phyloP scores from a whole-genome alignment of 225 moss, liverwort and hornwort species.

The Physcomitrellopsis africana region DNA sequence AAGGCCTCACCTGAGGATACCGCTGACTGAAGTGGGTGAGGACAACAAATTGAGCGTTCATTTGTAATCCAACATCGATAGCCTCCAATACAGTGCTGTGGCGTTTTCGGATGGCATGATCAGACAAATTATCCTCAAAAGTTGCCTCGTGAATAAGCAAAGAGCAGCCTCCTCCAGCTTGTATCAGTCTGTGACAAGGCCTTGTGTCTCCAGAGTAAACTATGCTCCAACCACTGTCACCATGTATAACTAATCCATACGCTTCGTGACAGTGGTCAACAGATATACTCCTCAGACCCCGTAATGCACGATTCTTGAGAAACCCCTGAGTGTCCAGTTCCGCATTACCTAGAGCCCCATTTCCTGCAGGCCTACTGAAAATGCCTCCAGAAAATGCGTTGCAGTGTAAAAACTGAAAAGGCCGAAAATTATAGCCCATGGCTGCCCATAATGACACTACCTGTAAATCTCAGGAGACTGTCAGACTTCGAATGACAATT shows the following conservation, averaged over 20 bases:
- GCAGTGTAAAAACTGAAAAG: conserved; percentile 44
- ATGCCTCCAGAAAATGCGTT: conserved; percentile 28
- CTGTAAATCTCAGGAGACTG: not conserved
- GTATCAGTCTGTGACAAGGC: conserved; percentile 47
- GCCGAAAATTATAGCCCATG: conserved; percentile 34
- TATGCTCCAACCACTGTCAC: conserved; percentile 49
- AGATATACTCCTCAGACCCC: conserved; percentile 39
- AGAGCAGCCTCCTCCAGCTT: conserved; percentile 58
- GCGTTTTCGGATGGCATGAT: conserved; percentile 48
- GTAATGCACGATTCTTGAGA: conserved; percentile 40
- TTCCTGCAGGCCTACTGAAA: not conserved
- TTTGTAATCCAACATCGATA: conserved; percentile 42
- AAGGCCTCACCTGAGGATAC: conserved; percentile 45
- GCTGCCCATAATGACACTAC: conserved; percentile 31
- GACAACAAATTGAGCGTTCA: conserved; percentile 48
- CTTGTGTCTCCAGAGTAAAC: conserved; percentile 66
- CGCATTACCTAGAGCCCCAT: not conserved
- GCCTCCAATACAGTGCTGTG: conserved; percentile 65
- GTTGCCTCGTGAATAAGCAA: conserved; percentile 67
- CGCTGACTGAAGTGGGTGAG: conserved; percentile 71
- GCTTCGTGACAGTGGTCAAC: conserved; percentile 62
- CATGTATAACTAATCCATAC: conserved; percentile 50
- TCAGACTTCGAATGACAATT: too few relatives aligned
- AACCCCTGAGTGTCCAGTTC: conserved; percentile 27
- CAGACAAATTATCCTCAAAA: conserved; percentile 50